Evolutionary conservation across 75 land plant genomes (phyloP).

Genomic region (Ceratopteris richardii): DNA sequence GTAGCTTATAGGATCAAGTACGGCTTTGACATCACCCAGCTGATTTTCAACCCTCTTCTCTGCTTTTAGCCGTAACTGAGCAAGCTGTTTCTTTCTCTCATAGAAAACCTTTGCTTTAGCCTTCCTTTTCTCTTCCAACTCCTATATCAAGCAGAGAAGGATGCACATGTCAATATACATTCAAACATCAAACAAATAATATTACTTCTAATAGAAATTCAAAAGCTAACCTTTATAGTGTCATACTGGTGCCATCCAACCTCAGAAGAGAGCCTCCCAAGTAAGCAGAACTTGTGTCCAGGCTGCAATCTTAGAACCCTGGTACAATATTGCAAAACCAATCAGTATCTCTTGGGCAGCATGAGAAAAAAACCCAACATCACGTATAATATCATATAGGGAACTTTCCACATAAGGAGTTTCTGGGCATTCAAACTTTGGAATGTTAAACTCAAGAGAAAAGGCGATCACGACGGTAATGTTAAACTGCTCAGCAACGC

Average conservation of each 20-base stretch:
- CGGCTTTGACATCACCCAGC: slow-evolving; percentile 38
- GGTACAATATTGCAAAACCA: background rate
- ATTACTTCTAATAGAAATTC: background rate
- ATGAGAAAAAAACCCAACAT: background rate
- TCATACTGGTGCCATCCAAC: slow-evolving; percentile 10
- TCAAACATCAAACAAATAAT: background rate
- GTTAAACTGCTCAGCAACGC: slow-evolving; percentile 20
- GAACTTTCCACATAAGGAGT: background rate
- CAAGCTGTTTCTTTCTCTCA: slow-evolving; percentile 61
- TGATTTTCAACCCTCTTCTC: slow-evolving; percentile 48
- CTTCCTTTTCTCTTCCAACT: slow-evolving; percentile 71
- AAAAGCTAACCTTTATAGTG: background rate
- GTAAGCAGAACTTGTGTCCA: slow-evolving; percentile 35
- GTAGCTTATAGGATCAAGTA: slow-evolving; percentile 42
- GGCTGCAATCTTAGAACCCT: slow-evolving; percentile 42
- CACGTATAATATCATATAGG: no score
- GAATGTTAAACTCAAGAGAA: background rate
- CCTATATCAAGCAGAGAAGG: slow-evolving; percentile 20
- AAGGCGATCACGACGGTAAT: slow-evolving; percentile 3
- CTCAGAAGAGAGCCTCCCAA: slow-evolving; percentile 29
- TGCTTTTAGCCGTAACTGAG: slow-evolving; percentile 48
- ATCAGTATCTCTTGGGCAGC: background rate
- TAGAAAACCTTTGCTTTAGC: slow-evolving; percentile 51
- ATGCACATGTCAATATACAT: background rate
- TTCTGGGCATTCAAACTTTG: background rate